These are phyloP conservation scores for Dendrobium catenatum DNA, from an alignment of 106 monocot genomes.

Conservation along the genomic window DNA sequence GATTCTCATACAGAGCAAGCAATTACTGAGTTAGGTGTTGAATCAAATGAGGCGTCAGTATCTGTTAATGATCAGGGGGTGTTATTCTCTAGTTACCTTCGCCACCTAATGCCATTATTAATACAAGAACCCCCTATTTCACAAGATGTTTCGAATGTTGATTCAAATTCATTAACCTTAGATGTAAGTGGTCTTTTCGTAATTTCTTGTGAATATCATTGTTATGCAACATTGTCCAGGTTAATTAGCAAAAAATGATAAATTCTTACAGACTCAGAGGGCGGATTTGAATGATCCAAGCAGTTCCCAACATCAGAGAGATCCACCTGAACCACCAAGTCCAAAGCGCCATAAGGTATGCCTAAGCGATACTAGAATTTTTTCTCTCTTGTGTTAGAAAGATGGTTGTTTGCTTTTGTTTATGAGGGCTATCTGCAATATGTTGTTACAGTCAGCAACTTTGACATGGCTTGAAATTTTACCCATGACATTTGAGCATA, in stretches of 20 bases:
- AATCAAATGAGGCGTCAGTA: background rate
- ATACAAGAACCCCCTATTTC: background rate
- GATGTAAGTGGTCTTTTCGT: background rate
- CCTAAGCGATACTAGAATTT: background rate
- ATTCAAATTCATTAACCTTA: conserved; percentile 4
- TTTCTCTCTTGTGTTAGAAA: background rate
- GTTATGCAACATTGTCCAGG: background rate
- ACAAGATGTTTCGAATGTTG: background rate
- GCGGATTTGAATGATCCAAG: conserved; percentile 10
- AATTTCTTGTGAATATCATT: background rate
- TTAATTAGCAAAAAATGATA: conserved; percentile 1
- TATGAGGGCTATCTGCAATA: background rate
- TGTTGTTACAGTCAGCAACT: background rate
- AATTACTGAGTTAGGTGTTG: background rate
- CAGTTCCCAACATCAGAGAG: conserved; percentile 7
- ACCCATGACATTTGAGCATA: background rate
- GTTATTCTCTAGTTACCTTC: conserved; percentile 19
- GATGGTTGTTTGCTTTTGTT: background rate
- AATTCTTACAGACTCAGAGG: conserved; percentile 11
- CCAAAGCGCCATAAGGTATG: conserved; percentile 26
- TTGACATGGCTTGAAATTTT: background rate
- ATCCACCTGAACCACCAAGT: conserved; percentile 9
- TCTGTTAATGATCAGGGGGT: conserved; percentile 13
- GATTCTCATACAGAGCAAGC: conserved; percentile 8
- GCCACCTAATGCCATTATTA: conserved; percentile 17